These are phyloP conservation scores for Neurospora sp. DNA, from an alignment of 495 filamentous ascomycete genomes.

Conservation along the genomic window DNA sequence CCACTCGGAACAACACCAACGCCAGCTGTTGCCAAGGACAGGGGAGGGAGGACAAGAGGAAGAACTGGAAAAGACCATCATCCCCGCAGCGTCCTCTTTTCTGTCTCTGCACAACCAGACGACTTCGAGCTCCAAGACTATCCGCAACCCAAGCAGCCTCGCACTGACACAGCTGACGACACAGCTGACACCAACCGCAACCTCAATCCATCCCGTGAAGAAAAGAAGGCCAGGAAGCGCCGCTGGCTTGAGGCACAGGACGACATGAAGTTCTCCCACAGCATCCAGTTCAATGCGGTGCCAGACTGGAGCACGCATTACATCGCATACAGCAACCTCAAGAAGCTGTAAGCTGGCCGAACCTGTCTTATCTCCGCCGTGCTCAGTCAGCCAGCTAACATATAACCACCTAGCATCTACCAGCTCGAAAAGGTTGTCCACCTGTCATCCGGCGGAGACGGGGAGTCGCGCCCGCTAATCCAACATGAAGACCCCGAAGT, in stretches of 20 bases:
- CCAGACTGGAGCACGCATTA: slow-evolving; percentile 98
- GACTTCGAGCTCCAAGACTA: slow-evolving; percentile 32
- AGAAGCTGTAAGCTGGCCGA: slow-evolving; percentile 69
- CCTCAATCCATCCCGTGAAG: slow-evolving; percentile 1
- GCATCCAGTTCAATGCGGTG: slow-evolving; percentile 98
- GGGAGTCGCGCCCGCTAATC: slow-evolving; percentile 78
- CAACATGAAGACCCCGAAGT: slow-evolving; percentile 60
- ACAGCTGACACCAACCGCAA: neutral
- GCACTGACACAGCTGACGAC: neutral
- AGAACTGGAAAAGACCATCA: neutral
- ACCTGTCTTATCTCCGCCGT: neutral
- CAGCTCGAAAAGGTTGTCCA: slow-evolving; percentile 72
- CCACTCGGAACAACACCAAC: neutral
- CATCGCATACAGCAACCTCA: slow-evolving; percentile 94
- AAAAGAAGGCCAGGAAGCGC: slow-evolving; percentile 39
- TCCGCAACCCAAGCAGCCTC: neutral
- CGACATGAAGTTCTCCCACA: slow-evolving; percentile 99
- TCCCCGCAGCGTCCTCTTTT: neutral
- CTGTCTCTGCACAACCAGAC: slow-evolving; percentile 2
- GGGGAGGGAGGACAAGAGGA: neutral
- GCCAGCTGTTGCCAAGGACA: neutral
- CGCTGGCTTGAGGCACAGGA: slow-evolving; percentile 49
- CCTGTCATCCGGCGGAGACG: slow-evolving; percentile 47
- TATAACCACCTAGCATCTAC: slow-evolving; percentile 61
- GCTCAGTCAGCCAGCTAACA: neutral